Evolutionary conservation across 129 eudicot species (phyloP), one percentile per base, ranked within the genome.

Genomic region (Tagetes patula): DNA sequence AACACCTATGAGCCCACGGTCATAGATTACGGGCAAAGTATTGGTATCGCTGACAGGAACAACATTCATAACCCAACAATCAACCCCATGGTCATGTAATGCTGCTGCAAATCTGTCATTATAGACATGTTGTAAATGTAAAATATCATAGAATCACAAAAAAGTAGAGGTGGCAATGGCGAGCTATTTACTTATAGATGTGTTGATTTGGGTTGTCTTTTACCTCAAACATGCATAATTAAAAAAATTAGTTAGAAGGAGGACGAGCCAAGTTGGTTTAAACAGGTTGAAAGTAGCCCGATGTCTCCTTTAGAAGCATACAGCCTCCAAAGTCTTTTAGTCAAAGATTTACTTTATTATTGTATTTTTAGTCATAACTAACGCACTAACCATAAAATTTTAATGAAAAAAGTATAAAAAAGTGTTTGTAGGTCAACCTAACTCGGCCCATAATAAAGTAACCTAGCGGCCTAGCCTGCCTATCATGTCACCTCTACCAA

Each of bases 31-130:
- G 30, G 96, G 95, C 78, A 90, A 73, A 13, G 97, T 87, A 64
- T 91, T 88, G 62, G 88, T 49, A 68, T 88, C 90, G 75, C 90
- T 91, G 60, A 86, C 84, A 38, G 97, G 97, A 82, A 91, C 88
- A 52, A 91, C 97, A 65, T 88, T 91, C 97, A 91, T 91, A 65
- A 91, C 97, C 97, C 97, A 91, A 53, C 87, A 82, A 77, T 91
- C 84, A 63, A 88, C 72, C 77, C 84, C 76, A 30, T 78, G 79
- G 72, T 88, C 97, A 72, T 65, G 72, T 49, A 91, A 81, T 65
- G 90, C 92, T 68, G 96, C 92, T 69, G 97, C 97, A 82, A 78
- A 91, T 82, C 97, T 91, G 80, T 72, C 77, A 75, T 31, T 56
- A 75, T 56, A 47, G 59, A 59, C 75, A 77, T 14, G 62, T 31